Base-by-base conservation (phyloP, 768 basidiomycete genomes). In the Rhizopogon sp. region DNA sequence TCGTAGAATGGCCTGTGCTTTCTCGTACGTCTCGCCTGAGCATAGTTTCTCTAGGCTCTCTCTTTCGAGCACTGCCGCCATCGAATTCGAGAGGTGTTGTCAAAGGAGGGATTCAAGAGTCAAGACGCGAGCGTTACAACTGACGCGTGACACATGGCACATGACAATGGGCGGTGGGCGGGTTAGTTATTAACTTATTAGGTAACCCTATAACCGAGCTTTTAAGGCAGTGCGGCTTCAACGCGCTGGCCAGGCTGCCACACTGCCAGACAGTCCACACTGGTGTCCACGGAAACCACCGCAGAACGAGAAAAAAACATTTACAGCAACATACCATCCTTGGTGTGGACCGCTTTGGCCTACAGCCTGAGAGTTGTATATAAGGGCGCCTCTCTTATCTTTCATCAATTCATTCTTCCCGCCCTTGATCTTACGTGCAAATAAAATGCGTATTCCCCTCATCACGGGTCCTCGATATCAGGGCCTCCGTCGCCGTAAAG, bases 401-500 rank as follows among this genome's bases (percentile, higher is more conserved):
- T 22, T 37, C 20, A 13, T 11, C 1, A 37, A 37, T 37, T 5
- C 35, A 37, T 11, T 37, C 35, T 13, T 13, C 20, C 20, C 14
- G 14, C 20, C 14, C 33, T 35, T 13, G 4, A 49, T 10, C 35
- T 14, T 7, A 22, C 47, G 33, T 49, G 33, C 33, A 22, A 14
- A 9, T 22, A 20, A 28, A 29, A 68, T 67, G 66, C 56, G 57
- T 41, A 20, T 68, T 20, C 64, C 68, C 5, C 56, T 62, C 39
- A 6, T 68, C 9, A 59, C 56, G 6, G 17, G 14, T 8, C 41
- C 53, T 10, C 42, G 40, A 14, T 44, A 42, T 17, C 20, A 10
- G 28, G 57, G 35, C 17, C 29, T 69, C 4, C 43, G 55, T 11
- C 68, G 67, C 20, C 67, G 68, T 22, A 75, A 71, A 58, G 67